These are phyloP conservation scores for Scenedesmus sp. DNA, from an alignment of 163 green algal genomes.

Conservation along the genomic window DNA sequence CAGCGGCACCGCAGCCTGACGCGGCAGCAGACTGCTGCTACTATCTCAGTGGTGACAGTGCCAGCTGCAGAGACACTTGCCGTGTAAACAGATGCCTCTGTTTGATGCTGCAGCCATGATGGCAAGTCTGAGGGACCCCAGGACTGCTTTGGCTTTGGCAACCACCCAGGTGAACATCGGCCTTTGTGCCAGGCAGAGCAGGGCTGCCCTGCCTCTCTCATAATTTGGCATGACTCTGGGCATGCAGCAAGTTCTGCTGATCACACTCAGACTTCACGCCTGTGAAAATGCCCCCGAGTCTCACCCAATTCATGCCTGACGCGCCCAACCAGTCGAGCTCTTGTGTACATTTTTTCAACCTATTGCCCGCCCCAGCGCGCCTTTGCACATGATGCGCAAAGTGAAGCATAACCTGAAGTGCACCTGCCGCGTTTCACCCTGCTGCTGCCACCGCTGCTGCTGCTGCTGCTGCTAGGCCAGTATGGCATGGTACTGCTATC, in stretches of 20 bases:
- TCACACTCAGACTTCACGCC: too few species aligned
- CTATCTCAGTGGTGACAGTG: not conserved
- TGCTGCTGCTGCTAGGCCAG: constrained; percentile 39
- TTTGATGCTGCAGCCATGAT: constrained; percentile 28
- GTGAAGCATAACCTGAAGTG: not conserved
- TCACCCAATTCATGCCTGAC: too few species aligned
- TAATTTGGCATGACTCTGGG: too few species aligned
- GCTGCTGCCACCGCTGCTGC: not conserved
- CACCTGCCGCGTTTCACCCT: not conserved
- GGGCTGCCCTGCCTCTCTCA: too few species aligned
- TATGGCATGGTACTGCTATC: constrained; percentile 54
- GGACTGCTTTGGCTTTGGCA: constrained; percentile 47
- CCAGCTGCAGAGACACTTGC: too few species aligned
- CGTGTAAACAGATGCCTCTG: not conserved
- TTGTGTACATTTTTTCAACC: too few species aligned
- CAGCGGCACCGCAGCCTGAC: not conserved
- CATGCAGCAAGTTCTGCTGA: too few species aligned
- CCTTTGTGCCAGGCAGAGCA: not conserved
- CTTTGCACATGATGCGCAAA: too few species aligned
- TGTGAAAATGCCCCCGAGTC: too few species aligned
- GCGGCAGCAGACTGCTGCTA: not conserved
- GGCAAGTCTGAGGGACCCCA: constrained; percentile 27
- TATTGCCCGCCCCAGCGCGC: too few species aligned
- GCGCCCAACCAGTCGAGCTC: too few species aligned
- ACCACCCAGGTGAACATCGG: constrained; percentile 26